Evolutionary conservation across 352 stramenopile species (phyloP), one percentile per base, ranked within the genome.

Genomic region (Phytopythium vexans): DNA sequence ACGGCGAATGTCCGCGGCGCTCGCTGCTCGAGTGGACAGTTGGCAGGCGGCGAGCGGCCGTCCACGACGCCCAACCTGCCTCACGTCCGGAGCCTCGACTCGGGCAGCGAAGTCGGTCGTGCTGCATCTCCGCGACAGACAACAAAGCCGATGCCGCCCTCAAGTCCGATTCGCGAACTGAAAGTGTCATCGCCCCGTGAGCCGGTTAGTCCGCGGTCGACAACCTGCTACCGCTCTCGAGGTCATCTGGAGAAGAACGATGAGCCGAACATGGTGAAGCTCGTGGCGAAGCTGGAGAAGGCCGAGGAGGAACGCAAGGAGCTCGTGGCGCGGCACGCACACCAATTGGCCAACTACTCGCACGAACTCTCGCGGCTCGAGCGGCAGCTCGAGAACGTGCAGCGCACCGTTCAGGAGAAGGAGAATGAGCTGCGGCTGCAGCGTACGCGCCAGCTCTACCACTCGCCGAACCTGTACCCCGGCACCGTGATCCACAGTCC

Each of bases 351-450:
- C 9, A 88, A 81, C 38, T 92, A 86, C 16, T 82, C 74, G 0
- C 76, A 86, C 39, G 77, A 86, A 31, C 62, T 87, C 8, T 83
- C 77, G 11, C 68, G 80, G n/a, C 58, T 92, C 1, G 78, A 89
- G 35, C 71, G 80, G 8, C 74, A 89, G 46, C 62, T 92, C 4
- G 75, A 89, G 10, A 71, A 78, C 40, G 65, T 74, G 1, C 73
- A 82, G 16, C 62, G 59, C 14, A 54, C 62, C 1, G 49, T 71
- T 1, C 71, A 82, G 34, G 78, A 83, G 47, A 84, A 82, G 37
- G 78, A 89, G 40, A 84, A 84, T 14, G 73, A 74, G 39, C 45
- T 86, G 27, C 64, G 74, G 2, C 56, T 89, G 0, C 73, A 85
- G 44, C 81, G 79, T 4, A 79, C 70, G 6, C 60, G 73, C 12